These are phyloP conservation scores for Didymella glomerata DNA, from an alignment of 2,329 filamentous ascomycete genomes.

Conservation along the genomic window DNA sequence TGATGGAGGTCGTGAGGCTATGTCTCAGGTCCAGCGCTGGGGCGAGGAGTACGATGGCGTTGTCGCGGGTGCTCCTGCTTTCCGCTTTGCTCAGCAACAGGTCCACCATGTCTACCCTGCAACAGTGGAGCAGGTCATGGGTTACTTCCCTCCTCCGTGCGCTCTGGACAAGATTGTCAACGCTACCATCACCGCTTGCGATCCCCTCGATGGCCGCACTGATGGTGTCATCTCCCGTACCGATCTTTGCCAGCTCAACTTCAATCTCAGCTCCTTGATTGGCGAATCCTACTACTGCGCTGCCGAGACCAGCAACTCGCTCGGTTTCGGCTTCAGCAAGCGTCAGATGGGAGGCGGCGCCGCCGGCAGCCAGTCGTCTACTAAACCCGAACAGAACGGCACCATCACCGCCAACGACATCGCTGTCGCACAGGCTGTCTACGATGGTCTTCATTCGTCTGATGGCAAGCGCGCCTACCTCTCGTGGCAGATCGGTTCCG, in stretches of 20 bases:
- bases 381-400: conserved; percentile 43
- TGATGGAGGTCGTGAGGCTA: conserved; percentile 61
- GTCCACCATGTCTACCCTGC: conserved; percentile 54
- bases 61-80: conserved; percentile 58
- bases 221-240: conserved; percentile 63
- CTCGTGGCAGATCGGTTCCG: conserved; percentile 47
- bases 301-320: conserved; percentile 35
- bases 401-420: conserved; percentile 45
- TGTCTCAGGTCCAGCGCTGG: conserved; percentile 62
- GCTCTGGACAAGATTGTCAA: conserved; percentile 63
- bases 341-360: conserved; percentile 22
- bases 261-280: conserved; percentile 57
- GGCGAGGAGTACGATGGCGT: conserved; percentile 60
- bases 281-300: conserved; percentile 58
- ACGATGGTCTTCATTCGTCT: conserved; percentile 53
- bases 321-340: conserved; percentile 32
- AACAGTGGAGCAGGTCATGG: conserved; percentile 52
- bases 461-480: conserved; percentile 55
- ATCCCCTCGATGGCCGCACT: conserved; percentile 62
- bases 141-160: conserved; percentile 56
- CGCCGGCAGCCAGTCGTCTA: conserved; percentile 16
- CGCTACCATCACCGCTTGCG: conserved; percentile 63
- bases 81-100: conserved; percentile 58
- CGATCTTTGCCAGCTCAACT: conserved; percentile 58
- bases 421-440: conserved; percentile 34